Percentiles rank a stretch among this genome's conserved stretches.
These are phyloP conservation scores for Pyrenopolyporus hunteri DNA, from an alignment of 495 filamentous ascomycete genomes.

Conservation along the genomic window DNA sequence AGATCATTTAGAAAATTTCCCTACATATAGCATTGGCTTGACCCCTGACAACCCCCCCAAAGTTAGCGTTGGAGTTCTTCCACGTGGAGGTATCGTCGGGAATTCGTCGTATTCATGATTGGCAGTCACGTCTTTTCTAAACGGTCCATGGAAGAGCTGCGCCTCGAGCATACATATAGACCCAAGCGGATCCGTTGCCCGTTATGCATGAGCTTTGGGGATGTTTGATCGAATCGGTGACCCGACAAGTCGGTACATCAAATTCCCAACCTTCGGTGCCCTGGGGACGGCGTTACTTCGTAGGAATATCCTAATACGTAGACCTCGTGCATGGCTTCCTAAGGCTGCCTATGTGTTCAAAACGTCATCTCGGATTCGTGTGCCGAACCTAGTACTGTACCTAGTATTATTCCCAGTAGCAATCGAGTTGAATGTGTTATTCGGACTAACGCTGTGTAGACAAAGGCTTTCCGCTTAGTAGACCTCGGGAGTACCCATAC, in stretches of 20 bases:
- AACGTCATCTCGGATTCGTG: too few relatives aligned
- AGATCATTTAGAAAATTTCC: background rate
- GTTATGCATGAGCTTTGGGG: background rate
- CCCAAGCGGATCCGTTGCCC: background rate
- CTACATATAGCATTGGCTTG: background rate
- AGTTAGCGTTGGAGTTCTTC: background rate
- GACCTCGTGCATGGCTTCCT: background rate
- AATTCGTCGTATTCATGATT: background rate
- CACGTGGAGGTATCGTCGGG: background rate
- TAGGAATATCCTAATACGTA: slow-evolving; percentile 5
- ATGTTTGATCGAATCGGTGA: slow-evolving; percentile 8
- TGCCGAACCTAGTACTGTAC: background rate
- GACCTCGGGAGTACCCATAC: slow-evolving; percentile 1
- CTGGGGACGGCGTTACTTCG: slow-evolving; percentile 7
- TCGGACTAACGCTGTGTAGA: background rate
- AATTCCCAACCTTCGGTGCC: slow-evolving; percentile 9
- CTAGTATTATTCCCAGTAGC: background rate
- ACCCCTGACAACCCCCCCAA: slow-evolving; percentile 6
- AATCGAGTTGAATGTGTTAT: background rate
- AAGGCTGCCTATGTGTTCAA: background rate
- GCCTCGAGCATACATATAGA: background rate
- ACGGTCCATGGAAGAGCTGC: background rate
- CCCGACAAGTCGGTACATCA: slow-evolving; percentile 15
- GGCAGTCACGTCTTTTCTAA: background rate
- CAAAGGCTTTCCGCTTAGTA: background rate